Evolutionary conservation across 495 filamentous ascomycete species (phyloP), one percentile per base, ranked within the genome.

Genomic region (Lasiosphaeris hirsuta): DNA sequence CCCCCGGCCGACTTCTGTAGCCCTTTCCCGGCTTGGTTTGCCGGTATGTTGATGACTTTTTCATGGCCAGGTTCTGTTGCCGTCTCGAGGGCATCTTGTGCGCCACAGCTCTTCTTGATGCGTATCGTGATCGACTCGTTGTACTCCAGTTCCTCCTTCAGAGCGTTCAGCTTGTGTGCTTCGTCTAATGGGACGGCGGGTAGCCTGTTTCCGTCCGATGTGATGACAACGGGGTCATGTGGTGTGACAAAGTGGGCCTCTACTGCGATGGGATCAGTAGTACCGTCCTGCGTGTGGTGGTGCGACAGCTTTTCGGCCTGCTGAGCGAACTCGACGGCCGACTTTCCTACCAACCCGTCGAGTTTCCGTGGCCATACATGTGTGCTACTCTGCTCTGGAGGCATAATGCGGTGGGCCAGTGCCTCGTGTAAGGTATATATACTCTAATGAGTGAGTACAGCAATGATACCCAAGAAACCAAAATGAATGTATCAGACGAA

Each of bases 171-270:
- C 68, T 84, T 85, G 50, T 79, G 67, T 4, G 88, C 86, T 69
- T 90, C 86, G 4, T 74, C 70, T 0, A 88, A 60, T 3, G 86
- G 86, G 2, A 89, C 83, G 0, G 79, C 76, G 0, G 89, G 88
- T 14, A 90, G 65, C 14, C 86, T 74, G 52, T 78, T 77, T 13
- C 86, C 86, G 66, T 86, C 79, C 9, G 81, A 77, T 4, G 86
- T 87, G 41, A 82, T 72, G 49, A 90, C 81, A n/a, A 90, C 81
- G 0, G 87, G 84, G 70, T 90, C 87, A 46, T 84, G 80, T 0
- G 84, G 74, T 1, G 87, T 90, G 44, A 90, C 74, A 65, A 87
- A 90, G 15, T 76, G 77, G 4, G 87, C 86, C 56, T 86, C 73
- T 15, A 87, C 74, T 3, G 87, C 86, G 33, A 81, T 72, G 15